Evolutionary conservation across 1,284 basidiomycete species (phyloP).

Genomic region (Acaromyces ingoldii): DNA sequence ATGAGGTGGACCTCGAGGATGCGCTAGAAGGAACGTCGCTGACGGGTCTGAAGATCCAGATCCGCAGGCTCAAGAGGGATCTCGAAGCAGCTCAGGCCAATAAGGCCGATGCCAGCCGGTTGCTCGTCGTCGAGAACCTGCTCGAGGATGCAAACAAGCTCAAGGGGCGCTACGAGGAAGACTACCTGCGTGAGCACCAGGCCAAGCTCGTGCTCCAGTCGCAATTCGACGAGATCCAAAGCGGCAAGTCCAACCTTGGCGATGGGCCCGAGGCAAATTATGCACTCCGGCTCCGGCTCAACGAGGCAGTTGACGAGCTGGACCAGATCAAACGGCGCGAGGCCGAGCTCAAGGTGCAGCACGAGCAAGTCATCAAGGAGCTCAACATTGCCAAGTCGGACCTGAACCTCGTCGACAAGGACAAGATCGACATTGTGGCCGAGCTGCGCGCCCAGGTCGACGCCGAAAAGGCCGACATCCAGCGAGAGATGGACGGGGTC

Average conservation of each 20-base stretch:
- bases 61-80: slow-evolving; percentile 76
- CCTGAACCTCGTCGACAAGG: slow-evolving; percentile 53
- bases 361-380: slow-evolving; percentile 65
- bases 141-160: slow-evolving; percentile 83
- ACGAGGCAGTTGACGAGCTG: slow-evolving; percentile 78
- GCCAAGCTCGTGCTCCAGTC: slow-evolving; percentile 75
- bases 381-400: slow-evolving; percentile 80
- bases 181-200: slow-evolving; percentile 78
- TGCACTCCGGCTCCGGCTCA: slow-evolving; percentile 76
- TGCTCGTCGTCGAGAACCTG: slow-evolving; percentile 79
- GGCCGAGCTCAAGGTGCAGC: slow-evolving; percentile 67
- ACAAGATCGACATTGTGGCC: slow-evolving; percentile 60
- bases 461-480: slow-evolving; percentile 73
- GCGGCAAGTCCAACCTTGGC: slow-evolving; percentile 68
- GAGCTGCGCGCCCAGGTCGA: slow-evolving; percentile 80
- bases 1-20: slow-evolving; percentile 77
- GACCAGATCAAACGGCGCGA: slow-evolving; percentile 67
- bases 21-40: slow-evolving; percentile 77
- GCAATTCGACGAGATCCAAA: slow-evolving; percentile 80
- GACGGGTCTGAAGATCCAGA: slow-evolving; percentile 75
- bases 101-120: slow-evolving; percentile 67
- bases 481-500: slow-evolving; percentile 64
- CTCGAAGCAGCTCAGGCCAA: slow-evolving; percentile 69
- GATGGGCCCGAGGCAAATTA: slow-evolving; percentile 78
- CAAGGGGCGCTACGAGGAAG: slow-evolving; percentile 81